Evolutionary conservation across 2,329 filamentous ascomycete genomes (phyloP), one percentile per base, ranked within the genome.

Genomic region (Aureobasidium sp.): DNA sequence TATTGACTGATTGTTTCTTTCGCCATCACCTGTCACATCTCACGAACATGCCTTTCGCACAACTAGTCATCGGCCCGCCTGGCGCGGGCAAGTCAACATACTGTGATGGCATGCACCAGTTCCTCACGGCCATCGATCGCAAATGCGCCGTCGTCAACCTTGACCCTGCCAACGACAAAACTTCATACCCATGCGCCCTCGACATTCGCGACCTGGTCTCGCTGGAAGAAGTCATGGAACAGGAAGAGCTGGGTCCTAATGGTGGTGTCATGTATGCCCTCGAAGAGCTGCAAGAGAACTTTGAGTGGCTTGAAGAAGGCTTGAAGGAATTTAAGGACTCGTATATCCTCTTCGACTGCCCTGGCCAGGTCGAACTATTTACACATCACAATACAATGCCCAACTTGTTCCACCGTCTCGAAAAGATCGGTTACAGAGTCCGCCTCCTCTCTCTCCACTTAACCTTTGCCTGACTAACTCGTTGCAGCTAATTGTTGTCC

Each of bases 61-160:
- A 66, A 54, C 64, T 64, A 5, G 63, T 66, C 25, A 69, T 72
- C 53, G 94, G 94, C n/a, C 93, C 92, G 67, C 94, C 94, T 7
- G 94, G 94, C 69, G 86, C 91, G 34, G 94, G 94, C 64, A 99
- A 99, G 78, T 97, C 91, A 66, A 99, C 94, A 8, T 97, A 96
- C 74, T 97, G 93, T 80, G 91, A 97, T 85, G 94, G 94, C 72
- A 96, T 99, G 89, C 90, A 97, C 72, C 94, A 99, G 77, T 99
- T 99, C 78, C 88, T 97, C 82, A 88, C 88, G 66, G 93, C 94
- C 65, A 96, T 99, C 72, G 91, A 92, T 64, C 88, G 94, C 61
- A 92, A 95, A 75, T 96, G 91, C 79, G 95, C 91, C 16, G 86
- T 97, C 41, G 90, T 97, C 63, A 99, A 99, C 73, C 87, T 99